phyloP scores from a whole-genome alignment of 768 basidiomycete genomes.

The Hericium erinaceus region DNA sequence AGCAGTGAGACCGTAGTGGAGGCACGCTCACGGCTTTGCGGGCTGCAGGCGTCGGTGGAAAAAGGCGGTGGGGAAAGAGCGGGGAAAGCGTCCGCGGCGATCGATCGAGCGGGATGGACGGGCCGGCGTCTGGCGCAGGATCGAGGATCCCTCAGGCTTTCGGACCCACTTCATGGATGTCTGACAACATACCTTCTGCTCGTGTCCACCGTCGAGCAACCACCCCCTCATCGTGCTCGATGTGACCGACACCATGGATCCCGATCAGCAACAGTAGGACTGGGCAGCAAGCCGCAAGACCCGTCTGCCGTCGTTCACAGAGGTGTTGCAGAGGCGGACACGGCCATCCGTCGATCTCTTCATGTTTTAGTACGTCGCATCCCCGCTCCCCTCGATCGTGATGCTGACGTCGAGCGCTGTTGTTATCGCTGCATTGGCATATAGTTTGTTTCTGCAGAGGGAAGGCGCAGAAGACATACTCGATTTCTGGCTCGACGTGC shows the following conservation, averaged over 20 bases:
- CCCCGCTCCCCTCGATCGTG: not conserved
- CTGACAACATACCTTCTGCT: not conserved
- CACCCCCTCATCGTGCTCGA: not conserved
- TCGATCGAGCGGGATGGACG: no score
- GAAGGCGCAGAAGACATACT: slow-evolving; percentile 94
- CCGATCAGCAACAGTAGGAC: slow-evolving; percentile 49
- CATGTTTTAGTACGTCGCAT: slow-evolving; percentile 80
- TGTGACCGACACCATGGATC: slow-evolving; percentile 21
- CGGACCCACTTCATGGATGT: no score
- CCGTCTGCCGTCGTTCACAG: slow-evolving; percentile 78
- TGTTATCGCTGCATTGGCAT: no score
- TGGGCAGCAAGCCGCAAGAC: slow-evolving; percentile 63
- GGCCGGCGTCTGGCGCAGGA: no score
- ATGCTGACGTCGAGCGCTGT: not conserved
- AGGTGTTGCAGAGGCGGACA: slow-evolving; percentile 86
- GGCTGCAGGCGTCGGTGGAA: no score
- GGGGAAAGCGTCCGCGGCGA: no score
- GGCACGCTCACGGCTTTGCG: no score
- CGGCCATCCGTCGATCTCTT: slow-evolving; percentile 95
- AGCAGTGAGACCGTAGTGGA: no score
- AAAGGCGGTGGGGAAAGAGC: no score
- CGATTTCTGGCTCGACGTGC: slow-evolving; percentile 98
- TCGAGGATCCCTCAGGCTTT: no score
- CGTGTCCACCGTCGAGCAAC: not conserved
- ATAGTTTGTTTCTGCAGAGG: slow-evolving; percentile 87